Conservation (phyloP, 306 rosid species). For the Quercus ilex region DNA sequence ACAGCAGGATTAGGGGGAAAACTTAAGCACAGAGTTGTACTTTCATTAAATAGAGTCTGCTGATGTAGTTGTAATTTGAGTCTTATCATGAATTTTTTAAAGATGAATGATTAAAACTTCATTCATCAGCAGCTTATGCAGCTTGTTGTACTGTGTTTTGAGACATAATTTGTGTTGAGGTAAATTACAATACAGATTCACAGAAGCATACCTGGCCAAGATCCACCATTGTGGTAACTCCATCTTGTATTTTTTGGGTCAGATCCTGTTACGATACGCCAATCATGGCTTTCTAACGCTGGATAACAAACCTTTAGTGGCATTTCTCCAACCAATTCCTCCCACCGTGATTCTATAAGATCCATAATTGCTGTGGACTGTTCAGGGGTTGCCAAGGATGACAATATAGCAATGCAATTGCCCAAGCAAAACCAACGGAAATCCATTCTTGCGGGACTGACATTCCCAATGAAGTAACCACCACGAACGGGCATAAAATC, state of each 20-base stretch:
- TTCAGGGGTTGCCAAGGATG: constrained; percentile 84
- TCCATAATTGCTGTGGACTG: constrained; percentile 89
- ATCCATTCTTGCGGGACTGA: constrained; percentile 91
- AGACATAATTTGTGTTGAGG: not conserved
- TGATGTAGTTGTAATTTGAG: not conserved
- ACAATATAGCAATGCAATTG: constrained; percentile 81
- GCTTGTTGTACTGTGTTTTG: not conserved
- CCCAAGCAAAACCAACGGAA: constrained; percentile 92
- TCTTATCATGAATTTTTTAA: not conserved
- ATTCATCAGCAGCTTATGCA: too few species aligned
- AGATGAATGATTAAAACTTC: not conserved
- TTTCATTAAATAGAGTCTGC: not conserved
- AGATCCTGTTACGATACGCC: constrained; percentile 69
- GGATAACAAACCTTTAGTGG: constrained; percentile 91
- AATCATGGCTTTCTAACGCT: constrained; percentile 72
- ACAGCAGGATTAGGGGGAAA: not conserved
- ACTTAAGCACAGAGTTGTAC: not conserved
- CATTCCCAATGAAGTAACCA: constrained; percentile 88
- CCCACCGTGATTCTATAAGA: constrained; percentile 85
- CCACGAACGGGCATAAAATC: constrained; percentile 79
- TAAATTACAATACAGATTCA: constrained; percentile 6
- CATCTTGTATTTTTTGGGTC: constrained; percentile 90
- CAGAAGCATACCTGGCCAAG: constrained; percentile 78
- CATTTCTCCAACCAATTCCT: constrained; percentile 80
- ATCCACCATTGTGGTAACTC: constrained; percentile 94